Percentiles rank a stretch among this genome's conserved stretches.
Evolutionary conservation across 768 basidiomycete genomes (phyloP).

Genomic region (Mycena rosella): DNA sequence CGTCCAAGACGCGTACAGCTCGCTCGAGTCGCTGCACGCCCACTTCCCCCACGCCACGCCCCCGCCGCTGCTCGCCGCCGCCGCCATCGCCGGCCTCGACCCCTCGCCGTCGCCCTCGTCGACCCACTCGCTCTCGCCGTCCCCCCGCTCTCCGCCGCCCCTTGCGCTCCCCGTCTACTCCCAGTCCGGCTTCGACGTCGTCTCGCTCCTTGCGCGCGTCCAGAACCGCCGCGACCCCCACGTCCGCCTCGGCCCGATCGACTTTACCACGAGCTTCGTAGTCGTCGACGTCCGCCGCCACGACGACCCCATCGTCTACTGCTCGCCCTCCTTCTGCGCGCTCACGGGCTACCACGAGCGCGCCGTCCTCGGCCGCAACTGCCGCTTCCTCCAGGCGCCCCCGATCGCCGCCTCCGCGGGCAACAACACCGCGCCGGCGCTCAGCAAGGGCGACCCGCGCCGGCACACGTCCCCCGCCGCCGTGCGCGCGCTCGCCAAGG

Average conservation of each 20-base stretch:
- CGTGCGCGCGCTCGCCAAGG: constrained; percentile 70
- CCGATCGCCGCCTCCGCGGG: constrained; percentile 25
- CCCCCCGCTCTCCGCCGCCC: constrained; percentile 38
- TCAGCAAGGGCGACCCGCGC: constrained; percentile 50
- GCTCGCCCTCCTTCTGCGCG: constrained; percentile 83
- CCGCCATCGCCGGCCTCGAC: constrained; percentile 5
- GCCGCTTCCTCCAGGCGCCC: constrained; percentile 91
- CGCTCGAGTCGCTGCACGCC: not conserved
- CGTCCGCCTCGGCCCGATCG: constrained; percentile 89
- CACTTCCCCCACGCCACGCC: not conserved
- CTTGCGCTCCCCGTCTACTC: constrained; percentile 81
- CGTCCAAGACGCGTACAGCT: not conserved
- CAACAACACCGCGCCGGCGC: too few relatives aligned
- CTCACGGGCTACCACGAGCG: constrained; percentile 81
- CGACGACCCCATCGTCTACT: constrained; percentile 93
- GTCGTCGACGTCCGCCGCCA: constrained; percentile 86
- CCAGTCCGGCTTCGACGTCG: constrained; percentile 89
- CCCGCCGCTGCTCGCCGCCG: not conserved
- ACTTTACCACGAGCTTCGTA: constrained; percentile 92
- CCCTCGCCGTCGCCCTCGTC: not conserved
- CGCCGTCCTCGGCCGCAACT: constrained; percentile 91
- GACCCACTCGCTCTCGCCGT: not conserved
- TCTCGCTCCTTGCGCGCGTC: constrained; percentile 85
- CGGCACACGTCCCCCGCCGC: constrained; percentile 77
- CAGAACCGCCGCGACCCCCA: constrained; percentile 79